These are phyloP conservation scores for Sutorius australiensis DNA, from an alignment of 768 basidiomycete genomes.

Conservation along the genomic window DNA sequence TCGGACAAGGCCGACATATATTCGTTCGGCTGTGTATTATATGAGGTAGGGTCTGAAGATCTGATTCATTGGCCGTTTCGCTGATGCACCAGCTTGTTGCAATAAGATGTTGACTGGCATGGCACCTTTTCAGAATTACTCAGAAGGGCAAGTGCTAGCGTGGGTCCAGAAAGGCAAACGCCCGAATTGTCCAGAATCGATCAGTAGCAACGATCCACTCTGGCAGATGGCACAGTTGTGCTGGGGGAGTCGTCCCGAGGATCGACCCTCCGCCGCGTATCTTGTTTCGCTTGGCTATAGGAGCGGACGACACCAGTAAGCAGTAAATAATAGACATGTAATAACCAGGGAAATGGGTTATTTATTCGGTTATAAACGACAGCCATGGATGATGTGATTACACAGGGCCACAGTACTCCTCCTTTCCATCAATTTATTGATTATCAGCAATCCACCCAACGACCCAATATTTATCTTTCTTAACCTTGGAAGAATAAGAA, in stretches of 20 bases:
- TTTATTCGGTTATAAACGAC: too few species aligned
- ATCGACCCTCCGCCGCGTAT: constrained; percentile 13
- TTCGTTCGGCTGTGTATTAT: constrained; percentile 29
- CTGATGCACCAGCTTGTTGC: background rate
- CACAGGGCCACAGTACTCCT: too few species aligned
- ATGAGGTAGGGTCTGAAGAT: constrained; percentile 22
- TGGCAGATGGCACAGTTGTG: constrained; percentile 11
- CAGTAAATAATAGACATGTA: too few species aligned
- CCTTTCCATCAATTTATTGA: too few species aligned
- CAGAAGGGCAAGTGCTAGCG: background rate
- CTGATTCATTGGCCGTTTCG: background rate
- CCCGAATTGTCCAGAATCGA: constrained; percentile 8
- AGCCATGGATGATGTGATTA: too few species aligned
- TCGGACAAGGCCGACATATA: constrained; percentile 22
- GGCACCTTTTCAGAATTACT: constrained; percentile 8
- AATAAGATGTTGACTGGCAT: constrained; percentile 19
- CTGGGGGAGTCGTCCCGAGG: constrained; percentile 6
- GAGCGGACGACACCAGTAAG: too few species aligned
- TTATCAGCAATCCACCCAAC: too few species aligned
- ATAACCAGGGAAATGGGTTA: too few species aligned
- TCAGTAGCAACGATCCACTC: constrained; percentile 5
- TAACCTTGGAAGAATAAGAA: background rate
- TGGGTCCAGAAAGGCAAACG: background rate
- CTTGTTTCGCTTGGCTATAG: background rate
- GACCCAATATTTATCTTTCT: background rate